Evolutionary conservation across 306 rosid species (phyloP).

Genomic region (Prinsepia uniflora): DNA sequence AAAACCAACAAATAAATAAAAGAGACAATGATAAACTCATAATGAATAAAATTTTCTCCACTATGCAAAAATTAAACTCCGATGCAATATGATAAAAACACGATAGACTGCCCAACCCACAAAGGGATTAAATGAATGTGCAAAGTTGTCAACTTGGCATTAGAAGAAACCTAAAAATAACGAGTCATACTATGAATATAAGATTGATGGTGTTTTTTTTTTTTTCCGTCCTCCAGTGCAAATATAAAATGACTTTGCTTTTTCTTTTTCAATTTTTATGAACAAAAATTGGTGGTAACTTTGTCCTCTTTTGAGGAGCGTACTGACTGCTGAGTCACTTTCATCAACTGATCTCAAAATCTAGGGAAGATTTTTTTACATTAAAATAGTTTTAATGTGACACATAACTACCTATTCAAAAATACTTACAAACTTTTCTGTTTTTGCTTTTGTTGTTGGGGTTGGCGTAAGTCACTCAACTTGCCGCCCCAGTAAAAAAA

Average conservation of each 20-base stretch:
- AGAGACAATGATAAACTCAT: neutral
- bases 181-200: neutral
- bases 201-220: neutral
- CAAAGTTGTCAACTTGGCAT: slow-evolving; percentile 24
- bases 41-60: neutral
- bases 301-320: slow-evolving; percentile 45
- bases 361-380: slow-evolving; percentile 51
- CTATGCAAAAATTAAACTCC: neutral
- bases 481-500: slow-evolving; percentile 8
- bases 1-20: neutral
- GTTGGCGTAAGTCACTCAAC: neutral
- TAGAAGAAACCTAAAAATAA: neutral
- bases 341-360: slow-evolving; percentile 51
- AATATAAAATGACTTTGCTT: slow-evolving; percentile 4
- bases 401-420: neutral
- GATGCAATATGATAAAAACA: neutral
- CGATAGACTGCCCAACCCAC: neutral
- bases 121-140: neutral
- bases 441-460: neutral
- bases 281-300: slow-evolving; percentile 17
- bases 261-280: slow-evolving; percentile 15
- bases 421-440: no score
- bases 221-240: neutral
- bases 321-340: slow-evolving; percentile 37
- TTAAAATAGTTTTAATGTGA: neutral